Conservation (phyloP, 1,284 basidiomycete species). For the Irpex rosettiformis region DNA sequence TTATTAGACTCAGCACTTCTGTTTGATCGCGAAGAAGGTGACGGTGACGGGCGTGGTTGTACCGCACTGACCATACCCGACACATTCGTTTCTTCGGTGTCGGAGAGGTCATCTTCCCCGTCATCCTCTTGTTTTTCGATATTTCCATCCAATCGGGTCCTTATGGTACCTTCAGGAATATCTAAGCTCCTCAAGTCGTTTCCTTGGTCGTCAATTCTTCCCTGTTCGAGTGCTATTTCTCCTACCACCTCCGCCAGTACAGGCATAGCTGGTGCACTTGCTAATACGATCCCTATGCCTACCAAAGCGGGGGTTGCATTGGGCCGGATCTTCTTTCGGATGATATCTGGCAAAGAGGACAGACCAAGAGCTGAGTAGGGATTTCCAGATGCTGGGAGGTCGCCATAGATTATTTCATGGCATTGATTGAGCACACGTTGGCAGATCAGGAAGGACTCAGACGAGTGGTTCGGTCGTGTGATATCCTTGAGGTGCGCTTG, state of each 20-base stretch:
- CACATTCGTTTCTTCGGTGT: conserved; percentile 7
- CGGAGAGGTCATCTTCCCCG: conserved; percentile 38
- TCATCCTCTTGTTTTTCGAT: conserved; percentile 22
- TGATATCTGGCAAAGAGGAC: conserved; percentile 43
- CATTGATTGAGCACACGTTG: conserved; percentile 90
- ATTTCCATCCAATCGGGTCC: conserved; percentile 20
- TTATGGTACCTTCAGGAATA: conserved; percentile 38
- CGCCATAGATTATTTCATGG: conserved; percentile 96
- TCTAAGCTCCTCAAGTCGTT: conserved; percentile 48
- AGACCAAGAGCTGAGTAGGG: conserved; percentile 62
- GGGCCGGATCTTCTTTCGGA: conserved; percentile 66
- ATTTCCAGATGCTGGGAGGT: conserved; percentile 62
- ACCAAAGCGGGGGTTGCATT: conserved; percentile 76
- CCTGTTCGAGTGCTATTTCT: conserved; percentile 87
- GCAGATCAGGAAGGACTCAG: conserved; percentile 87
- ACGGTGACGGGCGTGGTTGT: neutral
- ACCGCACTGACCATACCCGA: neutral
- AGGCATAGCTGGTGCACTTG: conserved; percentile 79
- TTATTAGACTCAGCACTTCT: conserved; percentile 12
- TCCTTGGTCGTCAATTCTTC: conserved; percentile 60
- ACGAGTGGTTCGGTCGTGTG: conserved; percentile 57
- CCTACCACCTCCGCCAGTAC: conserved; percentile 70
- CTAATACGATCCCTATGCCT: conserved; percentile 82
- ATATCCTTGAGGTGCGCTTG: conserved; percentile 91
- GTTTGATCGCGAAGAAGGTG: neutral